Percentiles rank a stretch among this genome's conserved stretches.
phyloP scores from a whole-genome alignment of 108 stramenopile genomes.

The Nitzschia sp. region DNA sequence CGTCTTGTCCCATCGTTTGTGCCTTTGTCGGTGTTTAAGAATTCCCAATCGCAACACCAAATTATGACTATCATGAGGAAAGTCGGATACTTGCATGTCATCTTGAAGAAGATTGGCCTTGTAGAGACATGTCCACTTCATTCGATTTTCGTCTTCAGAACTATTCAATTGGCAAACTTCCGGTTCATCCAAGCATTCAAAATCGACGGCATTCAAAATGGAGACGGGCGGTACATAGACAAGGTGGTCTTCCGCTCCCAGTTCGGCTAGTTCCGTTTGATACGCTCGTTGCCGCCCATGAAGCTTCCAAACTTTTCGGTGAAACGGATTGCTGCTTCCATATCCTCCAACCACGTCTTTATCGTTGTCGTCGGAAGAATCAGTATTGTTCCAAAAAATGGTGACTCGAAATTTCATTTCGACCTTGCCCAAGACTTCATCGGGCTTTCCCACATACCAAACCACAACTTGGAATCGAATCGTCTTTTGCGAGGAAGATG shows the following conservation, averaged over 20 bases:
- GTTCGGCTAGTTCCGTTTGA: constrained; percentile 5
- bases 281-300: constrained; percentile 28
- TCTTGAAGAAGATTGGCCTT: constrained; percentile 44
- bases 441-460: constrained; percentile 44
- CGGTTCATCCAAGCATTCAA: constrained; percentile 47
- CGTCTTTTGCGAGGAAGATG: too few relatives aligned
- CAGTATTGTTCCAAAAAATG: constrained; percentile 48
- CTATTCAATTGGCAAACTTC: constrained; percentile 35
- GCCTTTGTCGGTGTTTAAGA: constrained; percentile 38
- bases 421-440: constrained; percentile 37
- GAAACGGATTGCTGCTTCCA: constrained; percentile 4
- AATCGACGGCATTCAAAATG: constrained; percentile 48
- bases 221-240: constrained; percentile 53
- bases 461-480: constrained; percentile 56
- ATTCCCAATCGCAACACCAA: constrained; percentile 45
- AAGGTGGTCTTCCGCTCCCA: constrained; percentile 12
- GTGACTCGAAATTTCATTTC: constrained; percentile 55
- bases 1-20: constrained; percentile 46
- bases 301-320: constrained; percentile 24
- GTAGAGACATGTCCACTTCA: constrained; percentile 51
- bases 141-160: constrained; percentile 18
- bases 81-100: constrained; percentile 38
- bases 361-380: neutral
- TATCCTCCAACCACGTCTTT: neutral
- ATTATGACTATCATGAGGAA: constrained; percentile 60